Base-by-base conservation (phyloP, 495 filamentous ascomycete genomes). In the Chaetomidium leptoderma region DNA sequence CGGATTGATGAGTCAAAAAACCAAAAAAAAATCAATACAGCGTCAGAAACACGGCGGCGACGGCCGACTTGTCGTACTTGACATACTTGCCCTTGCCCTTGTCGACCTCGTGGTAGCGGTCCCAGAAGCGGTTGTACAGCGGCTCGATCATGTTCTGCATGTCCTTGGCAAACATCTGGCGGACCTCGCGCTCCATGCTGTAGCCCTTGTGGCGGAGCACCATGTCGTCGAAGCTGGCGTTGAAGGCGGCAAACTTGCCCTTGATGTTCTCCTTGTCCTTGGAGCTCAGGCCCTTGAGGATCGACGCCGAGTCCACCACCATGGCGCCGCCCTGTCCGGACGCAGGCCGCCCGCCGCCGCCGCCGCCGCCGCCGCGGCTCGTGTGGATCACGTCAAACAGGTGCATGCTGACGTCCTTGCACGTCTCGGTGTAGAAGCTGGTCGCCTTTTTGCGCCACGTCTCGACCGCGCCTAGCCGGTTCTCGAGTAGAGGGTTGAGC, bases 211-310 rank as follows among this genome's bases (percentile, higher is more conserved):
- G 95, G 56, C 82, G 83, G 32, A 79, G 61, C 8, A 95, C 83
- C 69, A 96, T 77, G 9, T 95, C 91, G 46, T 99, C 95, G 65
- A 99, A 97, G 61, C 77, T 85, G 8, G 80, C 72, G 68, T 99
- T 99, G 78, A 99, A 99, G 24, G 84, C 81, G 63, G 76, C 59
- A 72, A 96, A 97, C 71, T 97, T 97, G 66, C 91, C 87, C 72
- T 97, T 99, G 71, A 97, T 92, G 13, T 84, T 86, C 66, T 97
- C 93, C 66, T 91, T 93, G 62, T 97, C 93, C 68, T 93, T 95
- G 65, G 85, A 89, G 48, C 79, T 83, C 9, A 98, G 76, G 6
- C 81, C 80, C 69, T 95, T 93, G 63, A 96, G 77, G 51, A 97
- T 87, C 11, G 85, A 86, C 16, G 84, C 83, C 8, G 88, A 92